Evolutionary conservation across 148 eudicot species (phyloP), one percentile per base, ranked within the genome.

Genomic region (Selenicereus undatus): DNA sequence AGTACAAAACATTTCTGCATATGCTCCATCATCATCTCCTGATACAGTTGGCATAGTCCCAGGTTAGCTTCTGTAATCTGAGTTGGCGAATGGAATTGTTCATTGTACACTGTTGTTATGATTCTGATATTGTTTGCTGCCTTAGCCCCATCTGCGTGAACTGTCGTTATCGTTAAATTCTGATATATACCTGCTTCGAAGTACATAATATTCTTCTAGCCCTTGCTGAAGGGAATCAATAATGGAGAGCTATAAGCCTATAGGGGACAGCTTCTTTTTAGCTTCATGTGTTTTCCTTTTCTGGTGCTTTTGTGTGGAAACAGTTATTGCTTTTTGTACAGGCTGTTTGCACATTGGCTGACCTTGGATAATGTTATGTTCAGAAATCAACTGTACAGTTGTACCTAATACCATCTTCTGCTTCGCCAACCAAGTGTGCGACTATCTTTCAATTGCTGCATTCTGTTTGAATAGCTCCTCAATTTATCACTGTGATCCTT

Each of bases 21-120:
- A 82, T 81, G 85, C 91, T 77, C 91, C 91, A 0, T 69, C 88
- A 11, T 84, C 78, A 56, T 89, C 91, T 39, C 90, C 91, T 74
- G 82, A 79, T 81, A 89, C 90, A 26, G 85, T 89, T 52, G 91
- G 91, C 48, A 66, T 89, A 52, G 91, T 89, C 39, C 91, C 91
- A 81, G 91, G 91, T 89, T 42, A 65, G 71, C 43, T 26, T 74
- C 54, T 64, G 68, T 64, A 24, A n/a, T 64, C 68, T n/a, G 26
- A 64, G 68, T 22, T 64, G 29, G 27, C 29, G 7, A 56, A 18
- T 5, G 8, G 21, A 20, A 56, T 17, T 20, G 22, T 56, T 17
- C 5, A 17, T 56, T 56, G 21, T 42, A n/a, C 56, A 0, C 76
- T 56, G 4, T 6, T 48, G 21, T 72, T 5, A 14, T 30, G 73